Evolutionary conservation across 768 basidiomycete genomes (phyloP), one percentile per base, ranked within the genome.

Genomic region (Kockovaella imperatae): DNA sequence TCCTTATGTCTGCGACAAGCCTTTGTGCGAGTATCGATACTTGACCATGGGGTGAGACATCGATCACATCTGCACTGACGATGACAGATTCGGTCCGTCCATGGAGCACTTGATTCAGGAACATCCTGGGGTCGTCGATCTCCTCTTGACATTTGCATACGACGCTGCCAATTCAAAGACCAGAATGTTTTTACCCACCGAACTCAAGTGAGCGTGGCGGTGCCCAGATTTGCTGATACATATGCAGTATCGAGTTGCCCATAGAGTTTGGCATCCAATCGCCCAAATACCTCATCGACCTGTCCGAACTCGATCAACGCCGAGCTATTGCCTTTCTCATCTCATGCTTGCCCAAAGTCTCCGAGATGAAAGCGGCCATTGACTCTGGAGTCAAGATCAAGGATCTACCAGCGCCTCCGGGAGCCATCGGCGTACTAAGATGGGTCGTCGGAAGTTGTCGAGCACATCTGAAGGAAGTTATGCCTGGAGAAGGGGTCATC

Each of bases 371-470:
- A 32, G 38, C 36, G 2, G 42, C 45, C 15, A 42, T 62, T 3
- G 45, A 53, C 14, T 3, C 24, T 6, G 54, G 54, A 13, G 13
- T 29, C 4, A 51, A 47, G 11, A 42, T 62, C 14, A 41, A 42
- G 18, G 14, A 36, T 10, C 20, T 57, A 25, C 38, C 40, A 6
- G 41, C 36, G 3, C 49, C 46, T 4, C 10, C 44, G 14, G 60
- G 57, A 1, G 29, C 46, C 8, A 51, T 62, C 7, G 57, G 54
- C 2, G 54, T 62, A 3, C 40, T 62, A 2, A 36, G 60, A 30
- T 62, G 60, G 60, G 52, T 53, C 1, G 50, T 62, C 4, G 60
- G 60, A 3, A 56, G 57, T 1, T 62, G 60, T 49, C 48, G 54
- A 34, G 60, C 60, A 6, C 57, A 62, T 40, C 39, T 62, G 24